Conservation (phyloP, 164 flowering plant species). For the Dillenia turbinata region DNA sequence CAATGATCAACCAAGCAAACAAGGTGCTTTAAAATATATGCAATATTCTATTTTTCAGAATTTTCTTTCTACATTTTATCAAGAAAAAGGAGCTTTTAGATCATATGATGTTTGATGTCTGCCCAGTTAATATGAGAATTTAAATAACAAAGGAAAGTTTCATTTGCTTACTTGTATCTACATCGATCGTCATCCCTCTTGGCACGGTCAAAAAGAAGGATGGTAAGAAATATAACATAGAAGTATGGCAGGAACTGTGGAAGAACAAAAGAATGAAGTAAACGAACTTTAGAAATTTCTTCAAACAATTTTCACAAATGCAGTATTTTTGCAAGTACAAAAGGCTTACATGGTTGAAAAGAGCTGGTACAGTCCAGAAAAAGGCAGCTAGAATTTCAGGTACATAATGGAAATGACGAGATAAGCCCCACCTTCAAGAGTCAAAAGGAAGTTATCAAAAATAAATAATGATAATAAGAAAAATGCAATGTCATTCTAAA, state of each 20-base stretch:
- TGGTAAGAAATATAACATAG: conserved; percentile 84
- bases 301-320: not conserved
- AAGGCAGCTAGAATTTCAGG: conserved; percentile 91
- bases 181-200: conserved; percentile 95
- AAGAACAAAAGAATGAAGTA: not conserved
- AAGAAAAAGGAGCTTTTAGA: no score
- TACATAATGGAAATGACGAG: conserved; percentile 96
- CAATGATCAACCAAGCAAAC: no score
- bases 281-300: not conserved
- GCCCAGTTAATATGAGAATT: no score
- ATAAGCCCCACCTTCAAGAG: conserved; percentile 87
- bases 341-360: conserved; percentile 78
- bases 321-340: not conserved
- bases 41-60: no score
- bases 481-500: not conserved
- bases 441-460: not conserved
- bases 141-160: not conserved
- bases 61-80: no score
- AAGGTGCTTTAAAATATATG: no score
- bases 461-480: not conserved
- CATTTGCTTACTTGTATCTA: conserved; percentile 70
- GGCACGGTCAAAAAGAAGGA: conserved; percentile 91
- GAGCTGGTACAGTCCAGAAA: conserved; percentile 94
- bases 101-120: no score
- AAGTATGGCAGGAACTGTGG: conserved; percentile 92